Evolutionary conservation across 2,329 filamentous ascomycete genomes (phyloP).

Genomic region (Hymenoscyphus infarciens): DNA sequence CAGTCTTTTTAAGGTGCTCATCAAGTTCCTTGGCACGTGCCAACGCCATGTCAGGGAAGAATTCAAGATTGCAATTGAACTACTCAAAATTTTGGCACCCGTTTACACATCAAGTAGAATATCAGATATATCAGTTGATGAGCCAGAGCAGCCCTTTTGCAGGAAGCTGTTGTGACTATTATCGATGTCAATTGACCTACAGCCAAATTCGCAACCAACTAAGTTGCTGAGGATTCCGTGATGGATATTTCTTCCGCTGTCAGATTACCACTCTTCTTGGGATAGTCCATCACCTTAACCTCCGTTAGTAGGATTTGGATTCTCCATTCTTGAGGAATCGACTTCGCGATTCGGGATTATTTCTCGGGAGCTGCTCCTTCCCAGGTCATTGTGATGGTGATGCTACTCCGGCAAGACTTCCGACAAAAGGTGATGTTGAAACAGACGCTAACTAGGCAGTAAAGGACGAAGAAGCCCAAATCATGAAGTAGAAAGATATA

Average conservation of each 20-base stretch:
- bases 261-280: conserved; percentile 28
- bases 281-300: conserved; percentile 25
- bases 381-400: conserved; percentile 20
- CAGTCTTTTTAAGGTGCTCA: conserved; percentile 37
- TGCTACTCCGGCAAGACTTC: too few species aligned
- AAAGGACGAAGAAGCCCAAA: too few species aligned
- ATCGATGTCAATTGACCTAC: conserved; percentile 27
- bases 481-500: too few species aligned
- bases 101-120: neutral
- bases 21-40: conserved; percentile 44
- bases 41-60: conserved; percentile 47
- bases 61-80: conserved; percentile 41
- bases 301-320: conserved; percentile 20
- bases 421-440: too few species aligned
- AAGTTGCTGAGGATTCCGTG: conserved; percentile 28
- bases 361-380: conserved; percentile 25
- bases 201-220: conserved; percentile 28
- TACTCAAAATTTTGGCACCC: neutral
- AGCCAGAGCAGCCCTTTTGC: conserved; percentile 46
- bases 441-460: too few species aligned
- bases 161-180: conserved; percentile 44
- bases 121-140: conserved; percentile 39
- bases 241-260: conserved; percentile 28
- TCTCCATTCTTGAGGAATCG: conserved; percentile 28
- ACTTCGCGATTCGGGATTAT: conserved; percentile 21